Base-by-base conservation (phyloP, 352 stramenopile species). In the Nothophytophthora sp. region DNA sequence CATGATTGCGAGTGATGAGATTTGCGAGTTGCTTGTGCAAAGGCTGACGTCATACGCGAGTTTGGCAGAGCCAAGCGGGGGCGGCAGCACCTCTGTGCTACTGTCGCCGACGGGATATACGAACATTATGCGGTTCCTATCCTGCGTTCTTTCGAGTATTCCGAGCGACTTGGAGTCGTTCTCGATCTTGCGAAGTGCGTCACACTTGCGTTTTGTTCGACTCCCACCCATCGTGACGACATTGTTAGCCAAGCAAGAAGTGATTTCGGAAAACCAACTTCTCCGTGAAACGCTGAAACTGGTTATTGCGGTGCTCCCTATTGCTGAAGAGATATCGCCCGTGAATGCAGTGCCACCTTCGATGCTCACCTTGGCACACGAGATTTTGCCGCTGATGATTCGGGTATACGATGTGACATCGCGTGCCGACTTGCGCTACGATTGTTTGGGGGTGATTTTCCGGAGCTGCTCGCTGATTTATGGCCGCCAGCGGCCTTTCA, bases 261-360 rank as follows among this genome's bases (percentile, higher is more conserved):
- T 81, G 22, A 43, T 79, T 11, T 55, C 52, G 10, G 79, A 90
- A 30, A 72, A 75, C 8, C 47, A 67, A 30, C 44, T 86, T 13
- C 46, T 90, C 4, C 64, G 70, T 3, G 79, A 86, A 27, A 81
- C 72, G 1, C 60, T 90, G 22, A 83, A 85, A 55, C 47, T 88
- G 5, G 59, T 84, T 24, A 67, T 81, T 19, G 72, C 57, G 16
- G 53, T 88, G 11, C 46, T 88, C 12, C 72, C 79, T 5, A 67
- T 70, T 37, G 27, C 46, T 3, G 63, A 81, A 38, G 64, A 71
- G 19, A 32, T 78, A 15, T 50, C 37, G 7, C 37, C 47, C 0
- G 56, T 62, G 24, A 48, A 67, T 4, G 36, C 5, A 1, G 40
- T 74, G 8, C 57, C 63, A 6, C 10, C 50, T 9, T 43, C 59